Conservation (phyloP, 2,329 filamentous ascomycete genomes). For the Cercospora brassicicola region DNA sequence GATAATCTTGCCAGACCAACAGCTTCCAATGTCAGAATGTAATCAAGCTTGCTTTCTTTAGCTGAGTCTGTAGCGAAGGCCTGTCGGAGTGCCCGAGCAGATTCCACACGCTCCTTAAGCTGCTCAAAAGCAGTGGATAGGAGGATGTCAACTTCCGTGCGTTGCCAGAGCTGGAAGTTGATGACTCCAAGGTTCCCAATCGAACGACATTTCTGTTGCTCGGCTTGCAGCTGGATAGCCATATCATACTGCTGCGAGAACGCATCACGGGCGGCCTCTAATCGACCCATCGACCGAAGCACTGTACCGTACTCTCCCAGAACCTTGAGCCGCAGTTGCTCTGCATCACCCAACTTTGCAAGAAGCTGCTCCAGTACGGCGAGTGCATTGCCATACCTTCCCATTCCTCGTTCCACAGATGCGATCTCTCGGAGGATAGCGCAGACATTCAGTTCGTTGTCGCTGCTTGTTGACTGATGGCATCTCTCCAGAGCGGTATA, state of each 20-base stretch:
- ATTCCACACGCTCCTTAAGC: not conserved
- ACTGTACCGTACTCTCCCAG: not conserved
- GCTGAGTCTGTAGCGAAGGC: not conserved
- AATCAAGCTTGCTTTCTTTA: not conserved
- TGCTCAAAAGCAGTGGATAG: not conserved
- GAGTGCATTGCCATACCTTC: not conserved
- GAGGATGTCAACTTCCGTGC: not conserved
- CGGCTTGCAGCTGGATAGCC: not conserved
- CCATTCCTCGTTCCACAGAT: not conserved
- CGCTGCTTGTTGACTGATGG: not conserved
- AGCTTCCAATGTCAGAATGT: not conserved
- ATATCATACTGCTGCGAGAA: not conserved
- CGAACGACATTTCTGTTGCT: not conserved
- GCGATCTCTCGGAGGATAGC: not conserved
- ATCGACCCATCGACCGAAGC: not conserved
- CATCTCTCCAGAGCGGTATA: not conserved
- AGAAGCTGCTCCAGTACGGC: not conserved
- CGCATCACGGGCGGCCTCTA: not conserved
- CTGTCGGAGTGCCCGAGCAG: not conserved
- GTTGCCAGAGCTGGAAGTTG: not conserved
- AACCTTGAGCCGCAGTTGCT: not conserved
- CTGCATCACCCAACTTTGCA: not conserved
- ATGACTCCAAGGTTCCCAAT: not conserved
- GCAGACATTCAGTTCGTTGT: not conserved
- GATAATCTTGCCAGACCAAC: conserved; percentile 39